Evolutionary conservation across 2,329 filamentous ascomycete species (phyloP), one percentile per base, ranked within the genome.

Genomic region (Penicillium fuscoglaucum): DNA sequence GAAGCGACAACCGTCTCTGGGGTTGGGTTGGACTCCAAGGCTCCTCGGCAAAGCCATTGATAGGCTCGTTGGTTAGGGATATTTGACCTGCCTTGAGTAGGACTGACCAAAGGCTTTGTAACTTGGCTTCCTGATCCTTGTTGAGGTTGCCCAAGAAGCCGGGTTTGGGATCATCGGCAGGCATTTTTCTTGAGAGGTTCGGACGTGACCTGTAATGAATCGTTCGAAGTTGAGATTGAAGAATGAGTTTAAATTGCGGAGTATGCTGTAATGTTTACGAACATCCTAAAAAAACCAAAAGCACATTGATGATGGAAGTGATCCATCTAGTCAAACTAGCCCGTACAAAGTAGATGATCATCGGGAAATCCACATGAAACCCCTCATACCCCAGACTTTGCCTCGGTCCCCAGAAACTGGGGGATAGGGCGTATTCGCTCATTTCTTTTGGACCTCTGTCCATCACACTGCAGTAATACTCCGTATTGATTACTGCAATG

Each of bases 71-170:
- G 15, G 47, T 82, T 81, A 68, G 83, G 81, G 73, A 55, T 19
- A 90, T 81, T 26, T 88, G 89, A 70, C 88, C 90, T 31, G 95
- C 81, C 59, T 89, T 87, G 64, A 96, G 82, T 31, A 91, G 82
- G 53, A 87, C 81, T 19, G 82, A 78, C 95, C 95, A 99, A 64
- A 98, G 83, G 72, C 93, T 88, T 69, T 89, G 90, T 59, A 99
- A 79, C 78, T 95, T 96, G 61, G 85, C 84, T 68, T 96, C 90
- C 77, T 99, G 87, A 59, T 96, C 91, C 2, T 85, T 75, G 15
- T 91, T 96, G 55, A 99, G 80, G 66, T 90, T 96, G 57, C 91
- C 92, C 52, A 91, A 85, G 61, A 92, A 87, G 44, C 95, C 93
- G 8, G 63, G 60, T 9, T 58, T 59, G 1, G 63, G 63, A 52